phyloP scores from a whole-genome alignment of 176 grass and related monocot species.

The Neostapfia colusana region DNA sequence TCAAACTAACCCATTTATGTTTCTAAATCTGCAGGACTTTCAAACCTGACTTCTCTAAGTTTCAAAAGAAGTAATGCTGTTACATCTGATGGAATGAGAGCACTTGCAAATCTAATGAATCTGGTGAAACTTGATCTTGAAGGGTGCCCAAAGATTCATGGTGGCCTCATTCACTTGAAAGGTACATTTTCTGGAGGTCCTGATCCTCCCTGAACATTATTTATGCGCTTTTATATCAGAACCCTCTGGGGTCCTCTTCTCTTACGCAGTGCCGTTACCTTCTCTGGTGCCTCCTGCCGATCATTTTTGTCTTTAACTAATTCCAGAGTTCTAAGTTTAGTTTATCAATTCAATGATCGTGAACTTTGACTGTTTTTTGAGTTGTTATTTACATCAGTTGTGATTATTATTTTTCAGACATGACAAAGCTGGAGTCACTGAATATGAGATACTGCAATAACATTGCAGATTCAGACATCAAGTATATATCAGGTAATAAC shows the following conservation, averaged over 20 bases:
- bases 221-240: not conserved
- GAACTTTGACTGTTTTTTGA: not conserved
- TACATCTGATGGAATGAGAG: constrained; percentile 73
- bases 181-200: constrained; percentile 40
- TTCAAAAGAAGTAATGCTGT: constrained; percentile 78
- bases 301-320: not conserved
- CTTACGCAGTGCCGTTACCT: not conserved
- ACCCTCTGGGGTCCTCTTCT: not conserved
- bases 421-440: constrained; percentile 77
- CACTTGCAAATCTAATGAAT: constrained; percentile 68
- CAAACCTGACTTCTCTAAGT: constrained; percentile 74
- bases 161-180: constrained; percentile 80
- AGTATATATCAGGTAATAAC: constrained; percentile 68
- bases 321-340: not conserved
- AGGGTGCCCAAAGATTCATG: constrained; percentile 73
- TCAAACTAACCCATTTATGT: constrained; percentile 1
- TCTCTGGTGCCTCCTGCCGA: not conserved
- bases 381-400: constrained; percentile 2
- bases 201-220: not conserved
- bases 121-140: constrained; percentile 89
- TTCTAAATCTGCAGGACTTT: constrained; percentile 59
- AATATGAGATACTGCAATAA: constrained; percentile 85
- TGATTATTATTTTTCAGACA: constrained; percentile 45
- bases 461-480: constrained; percentile 75
- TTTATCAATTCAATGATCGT: not conserved